Percentiles rank a stretch among this genome's conserved stretches.
Conservation (phyloP, 208 protist genomes). For the Phytomonas sp. region DNA sequence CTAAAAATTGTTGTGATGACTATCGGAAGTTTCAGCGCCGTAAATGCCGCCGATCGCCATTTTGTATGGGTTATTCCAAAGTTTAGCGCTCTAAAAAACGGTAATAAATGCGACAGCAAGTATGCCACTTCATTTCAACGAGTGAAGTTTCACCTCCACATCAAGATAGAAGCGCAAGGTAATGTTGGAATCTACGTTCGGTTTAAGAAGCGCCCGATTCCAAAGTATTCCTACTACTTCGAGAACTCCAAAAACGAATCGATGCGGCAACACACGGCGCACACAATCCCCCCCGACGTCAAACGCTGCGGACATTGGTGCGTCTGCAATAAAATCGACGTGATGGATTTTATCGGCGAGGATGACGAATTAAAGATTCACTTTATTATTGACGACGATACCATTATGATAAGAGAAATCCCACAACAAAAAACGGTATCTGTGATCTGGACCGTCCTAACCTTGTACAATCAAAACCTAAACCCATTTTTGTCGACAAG, state of each 20-base stretch:
- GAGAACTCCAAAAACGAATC: conserved; percentile 40
- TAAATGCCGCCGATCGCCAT: conserved; percentile 28
- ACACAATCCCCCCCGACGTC: conserved; percentile 66
- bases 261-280: conserved; percentile 84
- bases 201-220: conserved; percentile 77
- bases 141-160: conserved; percentile 83
- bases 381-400: conserved; percentile 77
- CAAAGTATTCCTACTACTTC: conserved; percentile 89
- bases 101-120: conserved; percentile 56
- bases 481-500: conserved; percentile 65
- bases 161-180: conserved; percentile 37
- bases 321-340: conserved; percentile 44
- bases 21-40: conserved; percentile 43
- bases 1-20: too few relatives aligned
- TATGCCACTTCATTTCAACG: conserved; percentile 53
- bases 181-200: conserved; percentile 79
- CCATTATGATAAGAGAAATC: conserved; percentile 23
- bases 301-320: conserved; percentile 87
- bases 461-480: conserved; percentile 47
- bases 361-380: conserved; percentile 48
- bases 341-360: conserved; percentile 39
- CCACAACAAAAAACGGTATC: conserved; percentile 22
- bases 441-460: conserved; percentile 60
- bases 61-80: conserved; percentile 70
- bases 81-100: conserved; percentile 29